A percentile compares a stretch with the other conserved stretches of the same genome.
These are phyloP conservation scores for Boletus barrowsii DNA, from an alignment of 768 basidiomycete genomes.

Conservation along the genomic window DNA sequence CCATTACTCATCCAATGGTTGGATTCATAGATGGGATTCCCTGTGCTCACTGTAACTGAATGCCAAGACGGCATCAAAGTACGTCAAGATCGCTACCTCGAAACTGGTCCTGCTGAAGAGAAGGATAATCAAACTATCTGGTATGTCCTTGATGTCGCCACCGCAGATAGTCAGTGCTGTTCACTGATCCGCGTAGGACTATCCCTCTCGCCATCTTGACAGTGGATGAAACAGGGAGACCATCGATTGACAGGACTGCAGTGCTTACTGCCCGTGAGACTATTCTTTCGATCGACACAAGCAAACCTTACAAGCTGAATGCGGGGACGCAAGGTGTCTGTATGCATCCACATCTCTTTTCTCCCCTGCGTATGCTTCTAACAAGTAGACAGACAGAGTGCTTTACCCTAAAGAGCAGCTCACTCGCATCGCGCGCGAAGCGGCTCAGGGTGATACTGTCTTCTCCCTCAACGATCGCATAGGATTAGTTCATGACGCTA, in stretches of 20 bases:
- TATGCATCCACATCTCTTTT: conserved; percentile 38
- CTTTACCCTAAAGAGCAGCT: conserved; percentile 81
- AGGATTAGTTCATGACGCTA: conserved; percentile 81
- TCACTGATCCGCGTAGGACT: conserved; percentile 46
- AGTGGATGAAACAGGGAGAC: conserved; percentile 55
- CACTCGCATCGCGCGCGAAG: conserved; percentile 74
- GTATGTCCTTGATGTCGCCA: conserved; percentile 36
- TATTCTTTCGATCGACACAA: conserved; percentile 68
- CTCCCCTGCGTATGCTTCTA: neutral
- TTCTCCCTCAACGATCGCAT: conserved; percentile 87
- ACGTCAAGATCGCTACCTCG: conserved; percentile 89
- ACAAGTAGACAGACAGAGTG: conserved; percentile 61
- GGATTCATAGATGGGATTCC: conserved; percentile 67
- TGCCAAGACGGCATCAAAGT: conserved; percentile 66
- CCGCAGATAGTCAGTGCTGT: neutral
- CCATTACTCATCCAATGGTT: neutral
- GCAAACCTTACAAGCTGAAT: conserved; percentile 84
- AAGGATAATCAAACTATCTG: conserved; percentile 89
- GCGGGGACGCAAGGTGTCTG: conserved; percentile 87
- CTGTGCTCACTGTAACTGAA: conserved; percentile 85
- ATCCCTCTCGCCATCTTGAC: conserved; percentile 76
- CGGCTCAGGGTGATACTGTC: conserved; percentile 56
- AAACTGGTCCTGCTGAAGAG: conserved; percentile 72
- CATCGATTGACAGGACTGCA: conserved; percentile 54
- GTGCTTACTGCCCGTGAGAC: conserved; percentile 70